Evolutionary conservation across 257 asterid genomes (phyloP).

Genomic region (Paulownia fortunei): DNA sequence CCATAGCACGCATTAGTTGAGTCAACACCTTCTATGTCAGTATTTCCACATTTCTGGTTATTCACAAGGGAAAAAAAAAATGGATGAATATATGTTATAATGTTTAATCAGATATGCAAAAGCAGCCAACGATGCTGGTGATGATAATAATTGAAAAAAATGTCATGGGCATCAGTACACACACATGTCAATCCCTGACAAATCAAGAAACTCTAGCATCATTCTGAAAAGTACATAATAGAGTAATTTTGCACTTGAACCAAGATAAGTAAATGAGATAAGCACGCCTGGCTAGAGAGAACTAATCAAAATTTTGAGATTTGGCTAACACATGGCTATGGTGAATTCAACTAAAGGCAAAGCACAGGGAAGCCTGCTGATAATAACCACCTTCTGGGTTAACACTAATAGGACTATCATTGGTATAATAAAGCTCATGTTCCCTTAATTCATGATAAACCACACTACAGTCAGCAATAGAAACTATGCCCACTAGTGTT

Average conservation of each 20-base stretch:
- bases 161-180: background rate
- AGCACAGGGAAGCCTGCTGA: background rate
- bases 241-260: background rate
- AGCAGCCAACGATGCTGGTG: background rate
- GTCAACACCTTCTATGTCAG: constrained; percentile 99
- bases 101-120: background rate
- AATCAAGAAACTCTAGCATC: background rate
- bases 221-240: background rate
- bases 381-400: background rate
- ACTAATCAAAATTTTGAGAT: background rate
- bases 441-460: constrained; percentile 19
- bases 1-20: constrained; percentile 98
- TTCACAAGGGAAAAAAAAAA: constrained; percentile 28
- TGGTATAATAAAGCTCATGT: background rate
- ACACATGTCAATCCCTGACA: background rate
- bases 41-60: constrained; percentile 81
- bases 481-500: background rate
- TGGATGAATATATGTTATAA: constrained; percentile 20
- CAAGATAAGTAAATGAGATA: constrained; percentile 4
- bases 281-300: background rate
- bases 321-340: background rate
- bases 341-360: background rate
- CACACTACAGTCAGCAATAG: background rate
- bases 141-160: background rate
- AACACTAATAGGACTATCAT: background rate